Evolutionary conservation across 768 basidiomycete species (phyloP).

Genomic region (Tulasnella sp.): DNA sequence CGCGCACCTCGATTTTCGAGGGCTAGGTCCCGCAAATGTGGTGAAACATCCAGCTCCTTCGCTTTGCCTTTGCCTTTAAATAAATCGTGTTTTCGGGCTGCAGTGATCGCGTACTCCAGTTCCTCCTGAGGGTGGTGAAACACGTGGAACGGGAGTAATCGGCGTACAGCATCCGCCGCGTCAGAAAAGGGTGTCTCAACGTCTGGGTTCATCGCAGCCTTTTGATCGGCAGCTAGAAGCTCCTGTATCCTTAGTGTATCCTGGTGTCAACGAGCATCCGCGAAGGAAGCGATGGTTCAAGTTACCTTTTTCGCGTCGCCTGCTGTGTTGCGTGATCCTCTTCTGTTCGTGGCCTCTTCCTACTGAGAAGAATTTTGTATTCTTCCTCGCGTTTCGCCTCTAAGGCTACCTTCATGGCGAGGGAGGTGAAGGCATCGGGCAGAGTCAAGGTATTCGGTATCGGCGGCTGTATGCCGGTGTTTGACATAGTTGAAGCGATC

Average conservation of each 20-base stretch:
- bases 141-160: slow-evolving; percentile 69
- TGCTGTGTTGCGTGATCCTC: slow-evolving; percentile 7
- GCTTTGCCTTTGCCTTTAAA: slow-evolving; percentile 59
- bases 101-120: slow-evolving; percentile 28
- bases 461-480: neutral
- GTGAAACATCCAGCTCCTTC: slow-evolving; percentile 21
- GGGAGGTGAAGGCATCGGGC: neutral
- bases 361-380: neutral
- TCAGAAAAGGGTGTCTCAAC: slow-evolving; percentile 58
- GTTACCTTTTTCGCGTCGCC: slow-evolving; percentile 9
- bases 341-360: slow-evolving; percentile 13
- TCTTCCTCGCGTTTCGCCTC: slow-evolving; percentile 3
- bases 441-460: neutral
- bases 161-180: slow-evolving; percentile 49
- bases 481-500: neutral
- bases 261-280: neutral
- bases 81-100: neutral
- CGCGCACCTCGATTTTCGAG: slow-evolving; percentile 1
- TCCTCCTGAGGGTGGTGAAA: slow-evolving; percentile 68
- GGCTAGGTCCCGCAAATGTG: slow-evolving; percentile 2
- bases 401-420: neutral
- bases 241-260: slow-evolving; percentile 36
- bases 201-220: slow-evolving; percentile 49
- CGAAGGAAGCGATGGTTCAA: neutral
- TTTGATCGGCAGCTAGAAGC: slow-evolving; percentile 52